Percentiles rank a stretch among this genome's conserved stretches.
Evolutionary conservation across 345 rosid species (phyloP).

Genomic region (Laguncularia racemosa): DNA sequence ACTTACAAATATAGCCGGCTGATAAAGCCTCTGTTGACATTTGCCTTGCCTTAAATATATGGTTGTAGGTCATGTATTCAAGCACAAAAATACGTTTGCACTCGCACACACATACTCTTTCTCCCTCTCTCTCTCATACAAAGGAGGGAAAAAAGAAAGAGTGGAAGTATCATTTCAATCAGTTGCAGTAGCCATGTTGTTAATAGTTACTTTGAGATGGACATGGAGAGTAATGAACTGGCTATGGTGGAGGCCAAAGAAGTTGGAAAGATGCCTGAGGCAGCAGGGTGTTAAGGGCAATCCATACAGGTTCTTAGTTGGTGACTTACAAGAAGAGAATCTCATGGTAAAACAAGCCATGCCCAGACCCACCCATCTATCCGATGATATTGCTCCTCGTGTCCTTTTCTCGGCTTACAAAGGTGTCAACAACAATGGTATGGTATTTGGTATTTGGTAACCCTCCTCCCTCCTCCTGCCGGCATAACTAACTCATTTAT

Average conservation of each 20-base stretch:
- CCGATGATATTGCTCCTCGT: conserved; percentile 11
- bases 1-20: no score
- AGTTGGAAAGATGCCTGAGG: conserved; percentile 19
- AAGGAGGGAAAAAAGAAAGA: not conserved
- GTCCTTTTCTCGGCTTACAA: conserved; percentile 11
- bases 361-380: conserved; percentile 11
- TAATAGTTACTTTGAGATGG: not conserved
- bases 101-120: no score
- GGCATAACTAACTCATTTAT: not conserved
- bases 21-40: no score
- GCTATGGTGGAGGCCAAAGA: conserved; percentile 30
- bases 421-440: conserved; percentile 10
- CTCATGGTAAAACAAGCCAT: conserved; percentile 8
- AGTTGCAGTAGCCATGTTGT: not conserved
- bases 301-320: conserved; percentile 12
- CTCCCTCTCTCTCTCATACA: not conserved
- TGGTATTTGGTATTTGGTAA: not conserved
- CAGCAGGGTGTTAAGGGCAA: conserved; percentile 23
- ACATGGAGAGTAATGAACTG: conserved; percentile 15
- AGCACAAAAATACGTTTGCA: no score
- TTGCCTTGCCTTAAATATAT: no score
- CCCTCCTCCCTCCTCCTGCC: not conserved
- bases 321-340: conserved; percentile 14
- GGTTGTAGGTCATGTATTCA: no score
- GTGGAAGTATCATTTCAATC: not conserved